Evolutionary conservation across 2,329 filamentous ascomycete species (phyloP).

Genomic region (Colletotrichum kahawae): DNA sequence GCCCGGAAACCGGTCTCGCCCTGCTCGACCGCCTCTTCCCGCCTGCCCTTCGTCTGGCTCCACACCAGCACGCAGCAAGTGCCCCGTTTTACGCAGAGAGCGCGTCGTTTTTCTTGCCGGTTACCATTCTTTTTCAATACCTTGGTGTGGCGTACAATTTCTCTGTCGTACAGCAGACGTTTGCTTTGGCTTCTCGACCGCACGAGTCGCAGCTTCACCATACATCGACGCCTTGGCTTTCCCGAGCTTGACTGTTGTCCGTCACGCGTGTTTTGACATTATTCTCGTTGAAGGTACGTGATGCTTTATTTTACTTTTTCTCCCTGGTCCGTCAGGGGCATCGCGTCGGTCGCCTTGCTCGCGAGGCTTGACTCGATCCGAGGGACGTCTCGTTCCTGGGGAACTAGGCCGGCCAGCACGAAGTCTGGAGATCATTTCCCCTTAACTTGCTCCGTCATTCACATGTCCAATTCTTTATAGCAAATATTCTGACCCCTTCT

Average conservation of each 20-base stretch:
- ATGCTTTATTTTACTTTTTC: no score
- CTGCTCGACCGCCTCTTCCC: neutral
- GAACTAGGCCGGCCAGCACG: no score
- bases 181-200: neutral
- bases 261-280: rapidly evolving
- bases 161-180: rapidly evolving
- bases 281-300: neutral
- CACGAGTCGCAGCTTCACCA: neutral
- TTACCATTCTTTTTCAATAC: rapidly evolving
- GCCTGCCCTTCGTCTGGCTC: neutral
- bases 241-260: neutral
- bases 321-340: no score
- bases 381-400: no score
- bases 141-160: neutral
- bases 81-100: neutral
- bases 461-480: no score
- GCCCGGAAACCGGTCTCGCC: neutral
- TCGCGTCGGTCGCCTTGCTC: no score
- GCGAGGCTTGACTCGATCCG: no score
- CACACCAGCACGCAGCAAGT: neutral
- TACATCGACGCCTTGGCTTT: no score
- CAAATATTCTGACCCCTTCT: no score
- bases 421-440: no score
- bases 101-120: neutral
- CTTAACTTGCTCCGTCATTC: no score